Percentiles rank a stretch among this genome's conserved stretches.
Conservation (phyloP, 495 filamentous ascomycete genomes). For the Neurospora intermedia region DNA sequence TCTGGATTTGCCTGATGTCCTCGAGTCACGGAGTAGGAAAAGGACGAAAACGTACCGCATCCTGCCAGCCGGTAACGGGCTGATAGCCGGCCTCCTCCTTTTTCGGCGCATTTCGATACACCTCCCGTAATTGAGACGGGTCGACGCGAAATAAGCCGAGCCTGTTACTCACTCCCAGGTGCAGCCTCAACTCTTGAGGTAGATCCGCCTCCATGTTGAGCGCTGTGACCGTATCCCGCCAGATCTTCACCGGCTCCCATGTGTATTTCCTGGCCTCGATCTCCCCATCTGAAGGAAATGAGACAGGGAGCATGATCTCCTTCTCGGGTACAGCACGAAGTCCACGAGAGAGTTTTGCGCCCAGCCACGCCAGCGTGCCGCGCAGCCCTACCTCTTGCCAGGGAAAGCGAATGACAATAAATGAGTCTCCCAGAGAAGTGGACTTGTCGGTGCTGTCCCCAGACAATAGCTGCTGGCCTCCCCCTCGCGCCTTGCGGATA, state of each 20-base stretch:
- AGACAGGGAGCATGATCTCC: slow-evolving; percentile 55
- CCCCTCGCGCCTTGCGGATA: slow-evolving; percentile 34
- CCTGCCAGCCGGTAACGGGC: slow-evolving; percentile 68
- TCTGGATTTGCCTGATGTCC: background rate
- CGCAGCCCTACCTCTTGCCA: slow-evolving; percentile 36
- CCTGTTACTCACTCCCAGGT: slow-evolving; percentile 51
- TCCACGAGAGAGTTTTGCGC: slow-evolving; percentile 35
- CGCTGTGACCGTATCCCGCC: slow-evolving; percentile 60
- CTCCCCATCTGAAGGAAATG: slow-evolving; percentile 43
- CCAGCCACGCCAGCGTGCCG: slow-evolving; percentile 27
- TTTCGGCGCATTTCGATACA: slow-evolving; percentile 67
- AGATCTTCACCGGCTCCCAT: slow-evolving; percentile 58
- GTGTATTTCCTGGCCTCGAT: slow-evolving; percentile 46
- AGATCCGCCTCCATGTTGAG: slow-evolving; percentile 47
- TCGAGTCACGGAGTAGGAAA: background rate
- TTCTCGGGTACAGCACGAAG: slow-evolving; percentile 33
- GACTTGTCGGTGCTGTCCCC: slow-evolving; percentile 28
- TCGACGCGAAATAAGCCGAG: slow-evolving; percentile 66
- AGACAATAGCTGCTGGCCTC: background rate
- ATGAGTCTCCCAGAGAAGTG: slow-evolving; percentile 26
- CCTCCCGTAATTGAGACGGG: slow-evolving; percentile 48
- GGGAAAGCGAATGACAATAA: slow-evolving; percentile 51
- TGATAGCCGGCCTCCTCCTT: slow-evolving; percentile 62
- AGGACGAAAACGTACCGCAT: slow-evolving; percentile 47
- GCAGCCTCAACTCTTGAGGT: slow-evolving; percentile 41